phyloP scores from a whole-genome alignment of 106 monocot genomes.

The Allium cepa region DNA sequence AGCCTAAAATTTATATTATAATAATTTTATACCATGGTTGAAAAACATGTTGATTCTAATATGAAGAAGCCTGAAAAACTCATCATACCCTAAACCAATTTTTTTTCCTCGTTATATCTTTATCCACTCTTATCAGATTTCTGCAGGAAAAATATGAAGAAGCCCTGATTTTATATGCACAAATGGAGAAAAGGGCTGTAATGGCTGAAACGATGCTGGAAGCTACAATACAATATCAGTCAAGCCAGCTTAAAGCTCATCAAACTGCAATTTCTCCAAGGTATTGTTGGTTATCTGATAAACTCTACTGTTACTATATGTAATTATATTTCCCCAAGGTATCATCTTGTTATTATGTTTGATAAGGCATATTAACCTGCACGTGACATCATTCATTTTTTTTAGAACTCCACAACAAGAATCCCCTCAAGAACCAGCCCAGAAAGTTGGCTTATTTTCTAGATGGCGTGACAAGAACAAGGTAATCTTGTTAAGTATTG shows the following conservation, averaged over 20 bases:
- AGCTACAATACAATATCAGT: conserved; percentile 62
- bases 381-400: background rate
- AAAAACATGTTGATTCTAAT: background rate
- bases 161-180: conserved; percentile 28
- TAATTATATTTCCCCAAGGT: background rate
- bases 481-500: conserved; percentile 17
- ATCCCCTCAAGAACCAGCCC: conserved; percentile 22
- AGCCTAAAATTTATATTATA: background rate
- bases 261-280: conserved; percentile 38
- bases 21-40: background rate
- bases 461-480: conserved; percentile 89
- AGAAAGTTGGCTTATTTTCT: conserved; percentile 57
- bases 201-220: conserved; percentile 78
- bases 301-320: background rate
- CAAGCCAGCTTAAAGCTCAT: conserved; percentile 49
- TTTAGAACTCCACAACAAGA: conserved; percentile 27
- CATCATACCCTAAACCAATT: background rate
- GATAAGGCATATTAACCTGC: background rate
- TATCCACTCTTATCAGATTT: conserved; percentile 19
- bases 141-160: conserved; percentile 73
- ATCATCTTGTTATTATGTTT: background rate
- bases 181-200: conserved; percentile 72
- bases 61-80: background rate
- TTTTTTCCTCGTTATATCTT: conserved; percentile 13
- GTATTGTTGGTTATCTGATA: conserved; percentile 14